These are phyloP conservation scores for Colletotrichum salicis DNA, from an alignment of 2,329 filamentous ascomycete species.

Conservation along the genomic window DNA sequence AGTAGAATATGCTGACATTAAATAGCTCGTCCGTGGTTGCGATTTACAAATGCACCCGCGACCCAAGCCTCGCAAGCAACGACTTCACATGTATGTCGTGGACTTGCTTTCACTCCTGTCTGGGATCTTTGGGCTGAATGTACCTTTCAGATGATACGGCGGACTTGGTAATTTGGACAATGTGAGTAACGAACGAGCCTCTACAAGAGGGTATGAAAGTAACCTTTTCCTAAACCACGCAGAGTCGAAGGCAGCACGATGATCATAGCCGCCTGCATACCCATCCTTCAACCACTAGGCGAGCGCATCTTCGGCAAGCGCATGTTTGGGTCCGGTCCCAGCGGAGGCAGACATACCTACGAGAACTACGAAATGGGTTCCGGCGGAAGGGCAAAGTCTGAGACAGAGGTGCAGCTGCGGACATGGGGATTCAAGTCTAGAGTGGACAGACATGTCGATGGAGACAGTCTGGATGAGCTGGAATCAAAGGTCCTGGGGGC, in stretches of 20 bases:
- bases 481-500: neutral
- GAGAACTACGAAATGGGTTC: neutral
- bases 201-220: too few relatives aligned
- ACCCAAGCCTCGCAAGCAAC: too few relatives aligned
- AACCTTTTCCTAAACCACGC: too few relatives aligned
- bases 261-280: neutral
- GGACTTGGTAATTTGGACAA: too few relatives aligned
- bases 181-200: too few relatives aligned
- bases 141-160: too few relatives aligned
- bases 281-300: neutral
- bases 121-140: too few relatives aligned
- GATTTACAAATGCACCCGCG: too few relatives aligned
- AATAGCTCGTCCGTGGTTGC: too few relatives aligned
- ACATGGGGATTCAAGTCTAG: neutral
- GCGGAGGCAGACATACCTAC: neutral
- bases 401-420: neutral
- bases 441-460: neutral
- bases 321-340: neutral
- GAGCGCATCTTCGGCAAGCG: neutral
- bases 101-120: too few relatives aligned
- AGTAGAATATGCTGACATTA: too few relatives aligned
- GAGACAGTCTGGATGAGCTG: neutral
- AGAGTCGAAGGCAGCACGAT: neutral
- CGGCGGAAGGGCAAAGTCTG: neutral
- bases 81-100: too few relatives aligned